Conservation (phyloP, 768 basidiomycete species). For the Plicaturopsis crispa region DNA sequence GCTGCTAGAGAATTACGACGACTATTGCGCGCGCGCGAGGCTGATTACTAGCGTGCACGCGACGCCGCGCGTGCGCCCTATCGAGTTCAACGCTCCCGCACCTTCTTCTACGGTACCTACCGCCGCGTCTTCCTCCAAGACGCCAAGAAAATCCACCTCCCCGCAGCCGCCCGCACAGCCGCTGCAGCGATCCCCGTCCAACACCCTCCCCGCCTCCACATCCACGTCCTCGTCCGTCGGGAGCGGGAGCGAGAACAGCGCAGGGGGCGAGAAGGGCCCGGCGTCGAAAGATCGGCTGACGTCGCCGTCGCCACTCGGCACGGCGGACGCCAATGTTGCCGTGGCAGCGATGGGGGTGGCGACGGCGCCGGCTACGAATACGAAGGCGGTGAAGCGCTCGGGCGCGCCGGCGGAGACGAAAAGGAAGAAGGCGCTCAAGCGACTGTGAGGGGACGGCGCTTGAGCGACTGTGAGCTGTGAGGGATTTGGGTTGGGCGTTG, state of each 20-base stretch:
- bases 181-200: constrained; percentile 27
- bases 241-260: too few relatives aligned
- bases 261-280: constrained; percentile 7
- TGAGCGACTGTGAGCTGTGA: neutral
- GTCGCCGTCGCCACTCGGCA: constrained; percentile 64
- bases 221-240: constrained; percentile 20
- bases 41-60: constrained; percentile 92
- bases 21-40: constrained; percentile 79
- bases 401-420: constrained; percentile 60
- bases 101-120: constrained; percentile 22
- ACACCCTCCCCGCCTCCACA: constrained; percentile 32
- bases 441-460: constrained; percentile 35
- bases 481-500: neutral
- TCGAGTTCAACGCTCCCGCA: constrained; percentile 54
- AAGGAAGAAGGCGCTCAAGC: constrained; percentile 83
- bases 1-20: constrained; percentile 82
- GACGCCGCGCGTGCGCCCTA: constrained; percentile 65
- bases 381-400: constrained; percentile 66
- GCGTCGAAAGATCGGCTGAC: constrained; percentile 51
- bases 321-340: constrained; percentile 62
- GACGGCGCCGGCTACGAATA: constrained; percentile 26
- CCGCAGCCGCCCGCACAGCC: constrained; percentile 34
- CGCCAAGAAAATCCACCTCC: constrained; percentile 19
- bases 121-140: constrained; percentile 22
- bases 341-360: constrained; percentile 26